phyloP scores from a whole-genome alignment of 2,329 filamentous ascomycete species.

The Ophiostoma triangulosporum region DNA sequence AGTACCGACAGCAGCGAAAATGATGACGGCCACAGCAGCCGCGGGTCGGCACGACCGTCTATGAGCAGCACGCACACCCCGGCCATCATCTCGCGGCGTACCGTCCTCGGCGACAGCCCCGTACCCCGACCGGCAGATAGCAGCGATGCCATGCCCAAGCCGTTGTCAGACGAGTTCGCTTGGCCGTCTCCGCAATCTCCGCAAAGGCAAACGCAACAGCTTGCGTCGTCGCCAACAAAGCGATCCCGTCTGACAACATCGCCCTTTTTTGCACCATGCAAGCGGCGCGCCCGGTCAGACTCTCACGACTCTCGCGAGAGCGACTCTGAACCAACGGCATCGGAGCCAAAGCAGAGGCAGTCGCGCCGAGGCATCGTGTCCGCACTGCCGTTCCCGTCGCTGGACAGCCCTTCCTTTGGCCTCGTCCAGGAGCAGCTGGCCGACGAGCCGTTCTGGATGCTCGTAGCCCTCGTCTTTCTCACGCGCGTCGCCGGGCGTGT shows the following conservation, averaged over 20 bases:
- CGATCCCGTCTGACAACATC: neutral
- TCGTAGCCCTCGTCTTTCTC: constrained; percentile 73
- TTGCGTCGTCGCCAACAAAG: neutral
- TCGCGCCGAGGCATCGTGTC: constrained; percentile 32
- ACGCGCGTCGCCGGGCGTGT: constrained; percentile 63
- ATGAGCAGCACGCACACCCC: neutral
- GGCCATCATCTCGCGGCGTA: neutral
- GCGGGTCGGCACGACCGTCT: neutral
- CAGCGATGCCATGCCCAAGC: neutral
- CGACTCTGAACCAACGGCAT: neutral
- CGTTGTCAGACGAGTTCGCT: no score
- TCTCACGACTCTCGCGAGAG: neutral
- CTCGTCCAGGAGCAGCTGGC: constrained; percentile 73
- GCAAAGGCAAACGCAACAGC: no score
- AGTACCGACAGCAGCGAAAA: neutral
- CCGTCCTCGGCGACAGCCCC: neutral
- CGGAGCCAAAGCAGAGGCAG: neutral
- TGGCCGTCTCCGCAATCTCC: no score
- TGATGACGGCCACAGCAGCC: neutral
- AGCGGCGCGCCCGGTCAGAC: neutral
- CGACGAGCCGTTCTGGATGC: constrained; percentile 61
- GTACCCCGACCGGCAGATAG: neutral
- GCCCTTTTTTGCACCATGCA: neutral
- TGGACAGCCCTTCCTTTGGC: constrained; percentile 52
- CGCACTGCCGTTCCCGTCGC: constrained; percentile 51